A percentile compares a stretch with the other conserved stretches of the same genome.
Conservation (phyloP, 257 asterid genomes). For the Solanum bulbocastanum region DNA sequence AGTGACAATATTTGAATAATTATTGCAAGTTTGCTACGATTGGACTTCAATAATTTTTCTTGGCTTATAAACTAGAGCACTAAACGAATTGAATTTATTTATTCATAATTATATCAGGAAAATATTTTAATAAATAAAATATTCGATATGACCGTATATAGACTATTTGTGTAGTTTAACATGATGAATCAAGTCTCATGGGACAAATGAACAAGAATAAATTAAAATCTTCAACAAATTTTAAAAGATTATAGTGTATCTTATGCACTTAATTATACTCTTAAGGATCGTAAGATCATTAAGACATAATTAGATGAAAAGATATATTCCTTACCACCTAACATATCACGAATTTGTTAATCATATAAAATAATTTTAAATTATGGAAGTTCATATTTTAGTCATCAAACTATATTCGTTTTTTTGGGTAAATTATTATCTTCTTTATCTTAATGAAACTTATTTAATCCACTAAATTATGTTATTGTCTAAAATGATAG, state of each 20-base stretch:
- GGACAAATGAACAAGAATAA: neutral
- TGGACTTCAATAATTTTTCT: neutral
- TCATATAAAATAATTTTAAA: neutral
- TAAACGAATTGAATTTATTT: too few species aligned
- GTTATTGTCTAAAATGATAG: neutral
- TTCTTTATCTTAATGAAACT: neutral
- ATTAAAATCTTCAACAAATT: neutral
- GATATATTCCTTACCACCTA: too few species aligned
- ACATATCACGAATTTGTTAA: too few species aligned
- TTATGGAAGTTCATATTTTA: neutral
- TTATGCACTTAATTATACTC: neutral
- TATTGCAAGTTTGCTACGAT: neutral
- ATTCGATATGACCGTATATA: neutral
- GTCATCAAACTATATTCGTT: neutral
- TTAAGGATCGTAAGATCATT: too few species aligned
- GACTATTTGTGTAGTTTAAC: neutral
- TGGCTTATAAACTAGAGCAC: neutral
- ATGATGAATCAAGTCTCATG: neutral
- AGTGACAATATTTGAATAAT: neutral
- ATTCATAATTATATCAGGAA: too few species aligned
- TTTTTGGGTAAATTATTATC: neutral
- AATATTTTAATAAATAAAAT: neutral
- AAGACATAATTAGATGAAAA: too few species aligned
- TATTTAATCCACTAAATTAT: neutral
- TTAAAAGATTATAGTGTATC: neutral